Base-by-base conservation (phyloP, 371 early-diverging fungal species). In the Mortierella sp. region DNA sequence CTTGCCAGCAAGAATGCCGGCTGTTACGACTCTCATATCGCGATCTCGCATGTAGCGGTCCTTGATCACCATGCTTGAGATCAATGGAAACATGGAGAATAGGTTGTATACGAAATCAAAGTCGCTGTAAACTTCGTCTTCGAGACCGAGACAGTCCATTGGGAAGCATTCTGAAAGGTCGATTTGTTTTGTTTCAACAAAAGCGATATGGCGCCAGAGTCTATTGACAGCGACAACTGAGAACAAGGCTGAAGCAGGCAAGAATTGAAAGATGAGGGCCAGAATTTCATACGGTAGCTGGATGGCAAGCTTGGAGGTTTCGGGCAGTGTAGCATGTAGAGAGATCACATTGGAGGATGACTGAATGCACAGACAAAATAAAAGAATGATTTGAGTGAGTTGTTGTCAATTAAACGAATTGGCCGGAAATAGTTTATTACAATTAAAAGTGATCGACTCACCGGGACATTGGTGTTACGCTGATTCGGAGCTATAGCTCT, bases 141-240 rank as follows among this genome's bases (percentile, higher is more conserved):
- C 74, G 42, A 79, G 67, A 10, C 79, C 79, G 0, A 79, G 67
- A 40, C 79, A 79, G 26, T 79, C 79, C 58, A 66, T 40, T 0
- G 79, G 79, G 35, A 79, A 79, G n/a, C 79, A 68, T 35, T 79
- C 79, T 2, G 79, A 79, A 28, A 79, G 56, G 43, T 79, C 73
- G 56, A 73, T 59, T 26, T 79, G 79, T 47, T 66, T 72, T n/a
- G 79, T 79, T 29, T 79, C 79, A 1, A 69, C 28, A 0, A 79
- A 56, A 7, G 73, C 73, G 23, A 79, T 66, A 47, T 79, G 73
- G 35, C 79, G 79, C 79, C 79, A 79, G 45, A 66, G 69, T 12
- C 73, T 73, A 23, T 66, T 66, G 43, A 79, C 79, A 6, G 70
- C 73, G 10, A 79, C 59, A 10, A 73, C 54, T 0, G 73, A 69